These are phyloP conservation scores for Cutaneotrichosporon sp. DNA, from an alignment of 1,284 basidiomycete species.

Conservation along the genomic window DNA sequence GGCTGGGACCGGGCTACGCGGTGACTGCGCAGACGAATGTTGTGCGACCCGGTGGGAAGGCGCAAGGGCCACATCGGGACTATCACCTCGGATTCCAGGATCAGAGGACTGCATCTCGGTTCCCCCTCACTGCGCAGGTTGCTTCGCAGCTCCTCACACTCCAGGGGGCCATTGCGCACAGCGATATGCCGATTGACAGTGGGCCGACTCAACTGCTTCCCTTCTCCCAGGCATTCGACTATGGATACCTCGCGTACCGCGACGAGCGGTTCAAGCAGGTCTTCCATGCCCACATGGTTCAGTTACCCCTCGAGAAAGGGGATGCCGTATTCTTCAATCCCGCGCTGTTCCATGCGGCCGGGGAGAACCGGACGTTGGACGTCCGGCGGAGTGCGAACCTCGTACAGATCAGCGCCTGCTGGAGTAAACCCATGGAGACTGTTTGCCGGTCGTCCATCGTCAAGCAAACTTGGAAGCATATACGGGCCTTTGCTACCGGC, in stretches of 20 bases:
- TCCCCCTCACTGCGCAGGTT: slow-evolving; percentile 13
- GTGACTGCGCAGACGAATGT: slow-evolving; percentile 21
- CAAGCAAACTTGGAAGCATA: neutral
- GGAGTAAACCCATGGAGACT: slow-evolving; percentile 22
- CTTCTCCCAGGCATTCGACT: slow-evolving; percentile 13
- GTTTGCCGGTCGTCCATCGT: slow-evolving; percentile 13
- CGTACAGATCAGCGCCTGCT: slow-evolving; percentile 18
- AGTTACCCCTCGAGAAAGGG: slow-evolving; percentile 15
- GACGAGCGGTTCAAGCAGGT: slow-evolving; percentile 2
- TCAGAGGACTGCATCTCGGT: slow-evolving; percentile 3
- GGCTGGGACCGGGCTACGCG: slow-evolving; percentile 18
- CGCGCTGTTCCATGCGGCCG: slow-evolving; percentile 24
- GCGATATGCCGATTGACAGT: slow-evolving; percentile 18
- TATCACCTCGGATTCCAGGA: slow-evolving; percentile 19
- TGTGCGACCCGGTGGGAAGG: slow-evolving; percentile 15
- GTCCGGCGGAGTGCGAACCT: slow-evolving; percentile 16
- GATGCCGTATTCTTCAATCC: slow-evolving; percentile 28
- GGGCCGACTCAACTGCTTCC: slow-evolving; percentile 22
- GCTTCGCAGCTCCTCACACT: slow-evolving; percentile 19
- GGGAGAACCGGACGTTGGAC: slow-evolving; percentile 9
- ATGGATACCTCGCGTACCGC: slow-evolving; percentile 15
- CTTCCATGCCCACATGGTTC: slow-evolving; percentile 7
- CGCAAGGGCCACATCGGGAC: slow-evolving; percentile 20
- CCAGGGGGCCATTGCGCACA: slow-evolving; percentile 21
- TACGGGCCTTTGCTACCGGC: neutral